phyloP scores from a whole-genome alignment of 2,329 filamentous ascomycete genomes.

The Penicillium sp. region DNA sequence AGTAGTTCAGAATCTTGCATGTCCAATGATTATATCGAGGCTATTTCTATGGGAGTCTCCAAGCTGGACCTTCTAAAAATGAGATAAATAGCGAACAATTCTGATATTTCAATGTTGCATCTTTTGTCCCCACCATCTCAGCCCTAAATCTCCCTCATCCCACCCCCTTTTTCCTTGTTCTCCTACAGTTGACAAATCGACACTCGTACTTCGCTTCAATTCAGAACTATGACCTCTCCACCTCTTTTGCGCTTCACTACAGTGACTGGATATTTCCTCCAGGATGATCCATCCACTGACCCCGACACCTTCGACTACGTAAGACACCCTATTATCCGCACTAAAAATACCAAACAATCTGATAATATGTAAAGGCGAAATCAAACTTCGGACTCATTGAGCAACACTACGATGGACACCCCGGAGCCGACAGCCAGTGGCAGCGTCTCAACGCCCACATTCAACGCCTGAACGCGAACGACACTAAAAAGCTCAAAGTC shows the following conservation, averaged over 20 bases:
- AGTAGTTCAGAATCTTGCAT: no score
- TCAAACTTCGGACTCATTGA: slow-evolving; percentile 51
- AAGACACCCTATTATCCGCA: slow-evolving; percentile 12
- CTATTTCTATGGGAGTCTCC: not conserved
- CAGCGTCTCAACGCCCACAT: slow-evolving; percentile 52
- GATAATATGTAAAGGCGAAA: slow-evolving; percentile 28
- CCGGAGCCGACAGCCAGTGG: slow-evolving; percentile 50
- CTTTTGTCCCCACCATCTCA: slow-evolving; percentile 1
- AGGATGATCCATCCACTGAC: slow-evolving; percentile 50
- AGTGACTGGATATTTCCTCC: slow-evolving; percentile 50
- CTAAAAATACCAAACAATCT: not conserved
- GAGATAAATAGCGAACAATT: not conserved
- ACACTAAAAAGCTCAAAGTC: slow-evolving; percentile 49
- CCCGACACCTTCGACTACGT: slow-evolving; percentile 50
- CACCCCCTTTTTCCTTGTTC: not conserved
- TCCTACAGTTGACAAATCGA: not conserved
- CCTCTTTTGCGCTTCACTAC: slow-evolving; percentile 38
- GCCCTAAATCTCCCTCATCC: slow-evolving; percentile 2
- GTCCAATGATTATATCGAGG: not conserved
- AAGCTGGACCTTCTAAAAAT: not conserved
- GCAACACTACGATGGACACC: slow-evolving; percentile 37
- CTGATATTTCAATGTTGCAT: not conserved
- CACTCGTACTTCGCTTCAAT: not conserved
- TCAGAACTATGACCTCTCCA: not conserved
- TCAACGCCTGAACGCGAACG: slow-evolving; percentile 44